Evolutionary conservation across 2,329 filamentous ascomycete species (phyloP).

Genomic region (Phaeosphaeriaceae sp.): DNA sequence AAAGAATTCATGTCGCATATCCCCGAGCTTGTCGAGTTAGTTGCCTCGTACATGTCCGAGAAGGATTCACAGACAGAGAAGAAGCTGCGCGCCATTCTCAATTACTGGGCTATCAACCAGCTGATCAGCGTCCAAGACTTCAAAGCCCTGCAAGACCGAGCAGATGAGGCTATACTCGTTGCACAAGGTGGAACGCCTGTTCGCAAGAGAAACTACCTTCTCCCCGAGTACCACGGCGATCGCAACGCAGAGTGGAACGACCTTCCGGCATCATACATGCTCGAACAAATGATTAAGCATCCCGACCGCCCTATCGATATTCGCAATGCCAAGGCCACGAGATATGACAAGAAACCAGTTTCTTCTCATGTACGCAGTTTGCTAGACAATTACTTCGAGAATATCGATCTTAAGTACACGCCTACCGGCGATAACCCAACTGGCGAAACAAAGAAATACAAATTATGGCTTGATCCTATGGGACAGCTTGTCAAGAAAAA

Average conservation of each 20-base stretch:
- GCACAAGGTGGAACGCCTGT: constrained; percentile 37
- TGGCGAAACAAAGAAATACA: constrained; percentile 53
- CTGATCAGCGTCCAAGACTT: constrained; percentile 66
- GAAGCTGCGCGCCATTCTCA: constrained; percentile 65
- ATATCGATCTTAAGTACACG: constrained; percentile 57
- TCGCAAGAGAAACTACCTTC: constrained; percentile 67
- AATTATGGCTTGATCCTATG: constrained; percentile 66
- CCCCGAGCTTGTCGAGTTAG: constrained; percentile 66
- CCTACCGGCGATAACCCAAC: constrained; percentile 51
- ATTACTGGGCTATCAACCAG: constrained; percentile 71
- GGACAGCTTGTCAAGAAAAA: constrained; percentile 72
- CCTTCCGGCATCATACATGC: constrained; percentile 79
- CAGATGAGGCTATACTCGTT: constrained; percentile 53
- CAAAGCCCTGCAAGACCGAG: constrained; percentile 64
- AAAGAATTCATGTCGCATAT: constrained; percentile 62
- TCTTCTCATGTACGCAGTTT: constrained; percentile 73
- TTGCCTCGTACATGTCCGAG: constrained; percentile 59
- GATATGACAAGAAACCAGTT: constrained; percentile 72
- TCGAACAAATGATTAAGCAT: constrained; percentile 78
- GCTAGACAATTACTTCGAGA: constrained; percentile 71
- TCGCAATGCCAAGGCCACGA: constrained; percentile 64
- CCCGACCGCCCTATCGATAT: constrained; percentile 76
- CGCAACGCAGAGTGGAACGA: constrained; percentile 77
- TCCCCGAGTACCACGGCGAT: constrained; percentile 82
- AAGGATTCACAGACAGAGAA: constrained; percentile 69